These are phyloP conservation scores for Flueggea neowawraea DNA, from an alignment of 441 rosid species.

Conservation along the genomic window DNA sequence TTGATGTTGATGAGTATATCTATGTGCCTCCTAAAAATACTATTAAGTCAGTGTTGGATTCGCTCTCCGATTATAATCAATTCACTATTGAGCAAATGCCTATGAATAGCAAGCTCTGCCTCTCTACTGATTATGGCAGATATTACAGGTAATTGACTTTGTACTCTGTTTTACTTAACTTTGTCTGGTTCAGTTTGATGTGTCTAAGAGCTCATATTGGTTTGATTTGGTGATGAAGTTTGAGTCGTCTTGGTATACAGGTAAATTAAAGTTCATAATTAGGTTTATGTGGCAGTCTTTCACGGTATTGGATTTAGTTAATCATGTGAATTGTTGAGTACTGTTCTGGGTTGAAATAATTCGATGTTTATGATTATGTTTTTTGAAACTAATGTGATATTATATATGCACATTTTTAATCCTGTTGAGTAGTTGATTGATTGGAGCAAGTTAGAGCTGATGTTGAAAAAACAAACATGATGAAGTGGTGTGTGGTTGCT, in stretches of 20 bases:
- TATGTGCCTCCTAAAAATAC: conserved; percentile 51
- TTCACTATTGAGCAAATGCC: conserved; percentile 86
- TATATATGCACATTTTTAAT: neutral
- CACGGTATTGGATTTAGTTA: neutral
- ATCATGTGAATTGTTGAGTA: neutral
- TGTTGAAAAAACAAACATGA: neutral
- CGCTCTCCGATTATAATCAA: conserved; percentile 54
- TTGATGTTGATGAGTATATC: conserved; percentile 84
- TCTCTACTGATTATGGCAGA: conserved; percentile 51
- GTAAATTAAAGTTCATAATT: neutral
- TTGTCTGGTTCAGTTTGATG: neutral
- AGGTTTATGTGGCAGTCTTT: neutral
- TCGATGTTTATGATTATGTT: neutral
- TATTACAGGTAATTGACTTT: conserved; percentile 47
- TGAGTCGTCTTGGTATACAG: too few species aligned
- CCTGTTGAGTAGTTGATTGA: conserved; percentile 17
- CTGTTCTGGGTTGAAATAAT: neutral
- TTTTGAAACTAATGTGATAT: neutral
- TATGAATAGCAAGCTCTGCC: conserved; percentile 71
- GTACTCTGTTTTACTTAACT: neutral
- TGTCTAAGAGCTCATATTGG: too few species aligned
- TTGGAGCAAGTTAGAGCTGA: neutral
- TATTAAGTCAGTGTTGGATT: conserved; percentile 53
- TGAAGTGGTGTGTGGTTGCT: conserved; percentile 14
- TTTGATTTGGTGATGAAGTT: neutral